Evolutionary conservation across 1,139 yeast species (phyloP).

Genomic region (Scheffersomyces titani): DNA sequence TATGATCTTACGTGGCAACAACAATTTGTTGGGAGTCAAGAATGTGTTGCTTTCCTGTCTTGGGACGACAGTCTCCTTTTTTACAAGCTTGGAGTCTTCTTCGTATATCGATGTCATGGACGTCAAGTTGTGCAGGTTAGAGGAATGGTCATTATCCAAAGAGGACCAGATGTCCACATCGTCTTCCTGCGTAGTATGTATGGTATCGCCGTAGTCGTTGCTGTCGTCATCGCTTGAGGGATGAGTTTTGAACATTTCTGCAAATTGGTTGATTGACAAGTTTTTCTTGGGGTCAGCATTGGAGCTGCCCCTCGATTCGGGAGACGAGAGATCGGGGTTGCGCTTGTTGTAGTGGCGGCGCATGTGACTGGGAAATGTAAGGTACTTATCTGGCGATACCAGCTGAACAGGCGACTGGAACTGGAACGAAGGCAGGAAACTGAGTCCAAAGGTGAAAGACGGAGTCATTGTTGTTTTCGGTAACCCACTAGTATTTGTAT

Average conservation of each 20-base stretch:
- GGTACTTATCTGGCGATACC: conserved; percentile 41
- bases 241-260: conserved; percentile 20
- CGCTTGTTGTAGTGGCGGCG: conserved; percentile 4
- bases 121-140: conserved; percentile 23
- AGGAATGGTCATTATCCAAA: conserved; percentile 20
- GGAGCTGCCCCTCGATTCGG: conserved; percentile 7
- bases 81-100: conserved; percentile 10
- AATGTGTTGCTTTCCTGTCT: conserved; percentile 14
- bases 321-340: conserved; percentile 1
- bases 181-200: conserved; percentile 7
- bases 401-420: conserved; percentile 39
- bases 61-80: not conserved
- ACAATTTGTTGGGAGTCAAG: conserved; percentile 36
- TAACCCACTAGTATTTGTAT: conserved; percentile 10
- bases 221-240: not conserved
- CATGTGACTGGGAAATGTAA: conserved; percentile 11
- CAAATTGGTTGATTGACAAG: conserved; percentile 15
- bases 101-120: conserved; percentile 33
- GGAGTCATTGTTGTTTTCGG: conserved; percentile 44
- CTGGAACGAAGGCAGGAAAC: conserved; percentile 47
- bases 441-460: conserved; percentile 42
- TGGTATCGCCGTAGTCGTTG: conserved; percentile 7
- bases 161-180: conserved; percentile 35
- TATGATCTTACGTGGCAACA: not conserved
- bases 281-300: conserved; percentile 6